Evolutionary conservation across 1,284 basidiomycete genomes (phyloP).

Genomic region (Flammula alnicola): DNA sequence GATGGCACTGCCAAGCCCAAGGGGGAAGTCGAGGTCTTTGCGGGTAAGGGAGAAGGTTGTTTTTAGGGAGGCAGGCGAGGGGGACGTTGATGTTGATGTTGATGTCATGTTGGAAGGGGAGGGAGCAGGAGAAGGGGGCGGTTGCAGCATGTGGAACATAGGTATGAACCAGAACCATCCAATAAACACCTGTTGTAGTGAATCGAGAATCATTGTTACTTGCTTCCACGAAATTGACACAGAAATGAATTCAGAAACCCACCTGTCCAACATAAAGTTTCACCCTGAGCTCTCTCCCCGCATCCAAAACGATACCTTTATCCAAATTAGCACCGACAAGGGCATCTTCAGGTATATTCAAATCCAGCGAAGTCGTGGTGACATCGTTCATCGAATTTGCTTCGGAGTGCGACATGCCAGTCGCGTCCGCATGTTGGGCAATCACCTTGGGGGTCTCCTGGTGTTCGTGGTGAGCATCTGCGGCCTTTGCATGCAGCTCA

Average conservation of each 20-base stretch:
- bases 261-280: slow-evolving; percentile 82
- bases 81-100: slow-evolving; percentile 20
- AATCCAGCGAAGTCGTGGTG: slow-evolving; percentile 24
- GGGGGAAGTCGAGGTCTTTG: slow-evolving; percentile 76
- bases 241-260: too few relatives aligned
- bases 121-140: slow-evolving; percentile 37
- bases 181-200: slow-evolving; percentile 71
- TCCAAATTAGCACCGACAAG: slow-evolving; percentile 4
- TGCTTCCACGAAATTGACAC: too few relatives aligned
- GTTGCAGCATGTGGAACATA: slow-evolving; percentile 74
- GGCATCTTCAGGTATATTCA: slow-evolving; percentile 23
- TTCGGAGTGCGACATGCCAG: slow-evolving; percentile 42
- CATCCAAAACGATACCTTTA: slow-evolving; percentile 65
- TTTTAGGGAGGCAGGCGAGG: too few relatives aligned
- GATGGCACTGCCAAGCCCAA: slow-evolving; percentile 70
- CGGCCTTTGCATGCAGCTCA: slow-evolving; percentile 29
- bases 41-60: slow-evolving; percentile 45
- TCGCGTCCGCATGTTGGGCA: slow-evolving; percentile 22
- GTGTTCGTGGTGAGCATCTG: slow-evolving; percentile 20
- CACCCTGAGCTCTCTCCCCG: slow-evolving; percentile 72
- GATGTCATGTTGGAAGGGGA: slow-evolving; percentile 7
- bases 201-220: too few relatives aligned
- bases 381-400: slow-evolving; percentile 47
- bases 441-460: slow-evolving; percentile 20
- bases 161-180: slow-evolving; percentile 88